Conservation (phyloP, 1,284 basidiomycete species). For the Boletus sp. region DNA sequence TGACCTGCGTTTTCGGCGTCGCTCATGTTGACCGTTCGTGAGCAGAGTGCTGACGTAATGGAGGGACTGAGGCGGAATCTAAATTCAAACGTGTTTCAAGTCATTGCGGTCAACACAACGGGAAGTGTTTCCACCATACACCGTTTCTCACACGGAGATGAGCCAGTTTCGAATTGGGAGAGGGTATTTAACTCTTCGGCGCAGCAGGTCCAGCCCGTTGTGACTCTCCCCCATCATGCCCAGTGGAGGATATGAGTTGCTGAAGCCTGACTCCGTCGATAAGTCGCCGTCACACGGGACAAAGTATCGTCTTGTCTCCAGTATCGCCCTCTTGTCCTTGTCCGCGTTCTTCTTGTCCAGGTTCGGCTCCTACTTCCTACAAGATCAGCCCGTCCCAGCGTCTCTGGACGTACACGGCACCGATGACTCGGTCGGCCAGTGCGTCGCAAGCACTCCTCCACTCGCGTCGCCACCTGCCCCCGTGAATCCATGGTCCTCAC, state of each 20-base stretch:
- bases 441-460: constrained; percentile 33
- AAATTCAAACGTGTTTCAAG: no score
- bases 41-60: constrained; percentile 8
- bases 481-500: constrained; percentile 46
- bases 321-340: constrained; percentile 14
- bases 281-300: constrained; percentile 2
- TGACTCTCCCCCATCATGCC: constrained; percentile 19
- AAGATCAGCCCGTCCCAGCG: background rate
- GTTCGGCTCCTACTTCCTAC: constrained; percentile 2
- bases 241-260: constrained; percentile 15
- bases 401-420: background rate
- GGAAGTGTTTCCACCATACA: no score
- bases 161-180: no score
- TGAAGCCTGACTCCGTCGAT: constrained; percentile 12
- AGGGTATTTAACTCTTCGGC: no score
- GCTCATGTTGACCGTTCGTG: constrained; percentile 20
- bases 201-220: no score
- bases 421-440: constrained; percentile 28
- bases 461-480: constrained; percentile 40
- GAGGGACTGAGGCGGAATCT: no score
- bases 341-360: constrained; percentile 14
- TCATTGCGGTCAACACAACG: no score
- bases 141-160: no score
- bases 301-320: constrained; percentile 14
- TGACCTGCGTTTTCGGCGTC: constrained; percentile 38